phyloP scores from a whole-genome alignment of 1,139 yeast genomes.

The Candida neerlandica region DNA sequence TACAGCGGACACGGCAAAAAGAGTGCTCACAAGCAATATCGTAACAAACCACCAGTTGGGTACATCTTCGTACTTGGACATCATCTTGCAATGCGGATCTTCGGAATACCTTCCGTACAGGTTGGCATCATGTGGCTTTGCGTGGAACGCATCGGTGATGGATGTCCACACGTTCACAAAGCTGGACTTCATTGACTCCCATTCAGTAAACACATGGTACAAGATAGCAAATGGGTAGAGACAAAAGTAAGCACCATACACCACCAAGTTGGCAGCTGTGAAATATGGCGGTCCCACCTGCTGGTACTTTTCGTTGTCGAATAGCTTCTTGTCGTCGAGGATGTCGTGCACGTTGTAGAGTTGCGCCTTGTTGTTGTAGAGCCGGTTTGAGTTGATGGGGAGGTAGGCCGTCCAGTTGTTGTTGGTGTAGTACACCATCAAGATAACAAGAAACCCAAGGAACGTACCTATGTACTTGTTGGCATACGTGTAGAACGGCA shows the following conservation, averaged over 20 bases:
- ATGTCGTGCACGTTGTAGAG: slow-evolving; percentile 37
- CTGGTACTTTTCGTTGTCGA: slow-evolving; percentile 33
- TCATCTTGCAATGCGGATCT: slow-evolving; percentile 46
- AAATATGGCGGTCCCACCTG: slow-evolving; percentile 47
- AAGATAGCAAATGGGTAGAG: slow-evolving; percentile 46
- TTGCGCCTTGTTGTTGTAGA: slow-evolving; percentile 38
- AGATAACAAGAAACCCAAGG: slow-evolving; percentile 34
- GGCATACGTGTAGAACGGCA: slow-evolving; percentile 42
- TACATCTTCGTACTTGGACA: slow-evolving; percentile 41
- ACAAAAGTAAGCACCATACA: slow-evolving; percentile 46
- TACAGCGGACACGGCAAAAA: slow-evolving; percentile 35
- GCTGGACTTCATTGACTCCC: slow-evolving; percentile 47
- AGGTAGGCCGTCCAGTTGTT: slow-evolving; percentile 43
- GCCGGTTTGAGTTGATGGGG: slow-evolving; percentile 41
- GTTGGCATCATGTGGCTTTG: background rate
- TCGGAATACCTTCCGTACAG: slow-evolving; percentile 24
- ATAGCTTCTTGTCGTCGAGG: slow-evolving; percentile 31
- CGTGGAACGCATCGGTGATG: slow-evolving; percentile 29
- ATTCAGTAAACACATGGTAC: slow-evolving; percentile 37
- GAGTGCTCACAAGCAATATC: slow-evolving; percentile 31
- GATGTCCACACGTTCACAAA: slow-evolving; percentile 40
- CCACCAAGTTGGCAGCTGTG: slow-evolving; percentile 44
- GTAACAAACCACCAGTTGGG: slow-evolving; percentile 44
- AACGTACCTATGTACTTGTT: slow-evolving; percentile 40
- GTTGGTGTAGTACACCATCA: slow-evolving; percentile 38